phyloP scores from a whole-genome alignment of 495 filamentous ascomycete genomes.

The Opeltia flavorubescens region DNA sequence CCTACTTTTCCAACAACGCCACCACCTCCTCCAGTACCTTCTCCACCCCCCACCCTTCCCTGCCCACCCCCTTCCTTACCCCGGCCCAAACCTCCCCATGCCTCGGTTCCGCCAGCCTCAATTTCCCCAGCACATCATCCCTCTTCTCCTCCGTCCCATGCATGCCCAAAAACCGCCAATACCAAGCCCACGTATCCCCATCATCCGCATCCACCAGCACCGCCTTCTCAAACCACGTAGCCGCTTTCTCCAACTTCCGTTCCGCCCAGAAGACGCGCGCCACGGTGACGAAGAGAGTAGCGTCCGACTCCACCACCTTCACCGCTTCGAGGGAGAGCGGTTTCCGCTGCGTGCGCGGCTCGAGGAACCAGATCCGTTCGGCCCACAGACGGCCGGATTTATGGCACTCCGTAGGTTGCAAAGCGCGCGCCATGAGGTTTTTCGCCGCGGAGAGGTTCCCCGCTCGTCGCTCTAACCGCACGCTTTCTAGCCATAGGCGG shows the following conservation, averaged over 20 bases:
- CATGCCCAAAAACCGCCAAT: conserved; percentile 79
- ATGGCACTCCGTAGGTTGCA: conserved; percentile 63
- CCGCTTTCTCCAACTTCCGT: conserved; percentile 75
- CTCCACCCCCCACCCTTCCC: conserved; percentile 55
- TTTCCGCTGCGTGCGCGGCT: conserved; percentile 80
- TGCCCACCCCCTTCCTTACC: conserved; percentile 72
- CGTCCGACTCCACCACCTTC: conserved; percentile 89
- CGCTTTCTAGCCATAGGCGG: conserved; percentile 79
- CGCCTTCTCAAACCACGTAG: conserved; percentile 94
- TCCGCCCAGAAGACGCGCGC: conserved; percentile 67
- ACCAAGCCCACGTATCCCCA: conserved; percentile 97
- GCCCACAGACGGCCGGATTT: conserved; percentile 81
- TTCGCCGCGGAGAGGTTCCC: conserved; percentile 74
- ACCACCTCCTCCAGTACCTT: conserved; percentile 73
- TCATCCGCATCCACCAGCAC: conserved; percentile 70
- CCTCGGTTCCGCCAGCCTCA: conserved; percentile 61
- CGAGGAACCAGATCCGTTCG: conserved; percentile 89
- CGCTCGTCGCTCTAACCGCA: conserved; percentile 83
- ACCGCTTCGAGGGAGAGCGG: conserved; percentile 83
- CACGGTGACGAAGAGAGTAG: conserved; percentile 64
- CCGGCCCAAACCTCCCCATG: conserved; percentile 89
- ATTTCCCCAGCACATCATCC: conserved; percentile 62
- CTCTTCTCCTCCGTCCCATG: conserved; percentile 91
- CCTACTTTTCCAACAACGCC: conserved; percentile 34
- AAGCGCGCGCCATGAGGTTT: conserved; percentile 76